Evolutionary conservation across 208 protist genomes (phyloP).

Genomic region (Acanthamoeba lenticulata): DNA sequence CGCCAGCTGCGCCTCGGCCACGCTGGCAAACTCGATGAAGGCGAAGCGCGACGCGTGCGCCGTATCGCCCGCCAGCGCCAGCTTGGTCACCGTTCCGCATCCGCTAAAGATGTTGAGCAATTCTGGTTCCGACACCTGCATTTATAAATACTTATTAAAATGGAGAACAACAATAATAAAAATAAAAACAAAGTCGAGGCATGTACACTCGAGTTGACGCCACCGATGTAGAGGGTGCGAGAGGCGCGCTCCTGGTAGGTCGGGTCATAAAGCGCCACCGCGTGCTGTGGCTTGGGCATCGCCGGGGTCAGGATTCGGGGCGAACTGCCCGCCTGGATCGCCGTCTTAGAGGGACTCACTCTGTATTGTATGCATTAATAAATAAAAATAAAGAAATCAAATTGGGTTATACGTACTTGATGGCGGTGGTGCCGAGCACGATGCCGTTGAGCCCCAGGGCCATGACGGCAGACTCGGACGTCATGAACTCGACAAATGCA

Average conservation of each 20-base stretch:
- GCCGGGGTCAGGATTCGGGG: not conserved
- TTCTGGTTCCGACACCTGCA: not conserved
- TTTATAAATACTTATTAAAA: not conserved
- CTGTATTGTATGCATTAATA: too few relatives aligned
- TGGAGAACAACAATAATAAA: not conserved
- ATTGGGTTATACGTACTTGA: conserved; percentile 9
- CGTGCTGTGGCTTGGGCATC: not conserved
- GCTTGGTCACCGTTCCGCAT: conserved; percentile 34
- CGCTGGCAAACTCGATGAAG: conserved; percentile 48
- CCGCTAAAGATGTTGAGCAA: not conserved
- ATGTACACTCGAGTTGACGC: conserved; percentile 12
- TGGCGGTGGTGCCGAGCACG: conserved; percentile 17
- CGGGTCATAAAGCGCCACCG: not conserved
- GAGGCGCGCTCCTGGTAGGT: conserved; percentile 33
- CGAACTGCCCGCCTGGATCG: not conserved
- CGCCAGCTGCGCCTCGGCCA: not conserved
- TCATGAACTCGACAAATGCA: conserved; percentile 60
- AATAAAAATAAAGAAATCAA: too few relatives aligned
- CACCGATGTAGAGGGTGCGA: conserved; percentile 51
- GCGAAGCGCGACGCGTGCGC: conserved; percentile 35
- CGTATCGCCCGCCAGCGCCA: conserved; percentile 36
- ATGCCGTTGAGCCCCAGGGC: conserved; percentile 36
- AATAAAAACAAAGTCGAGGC: not conserved
- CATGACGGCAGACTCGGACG: conserved; percentile 10
- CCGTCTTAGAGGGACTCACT: conserved; percentile 49